Base-by-base conservation (phyloP, 495 filamentous ascomycete species). In the Aspergillus conjunctus region DNA sequence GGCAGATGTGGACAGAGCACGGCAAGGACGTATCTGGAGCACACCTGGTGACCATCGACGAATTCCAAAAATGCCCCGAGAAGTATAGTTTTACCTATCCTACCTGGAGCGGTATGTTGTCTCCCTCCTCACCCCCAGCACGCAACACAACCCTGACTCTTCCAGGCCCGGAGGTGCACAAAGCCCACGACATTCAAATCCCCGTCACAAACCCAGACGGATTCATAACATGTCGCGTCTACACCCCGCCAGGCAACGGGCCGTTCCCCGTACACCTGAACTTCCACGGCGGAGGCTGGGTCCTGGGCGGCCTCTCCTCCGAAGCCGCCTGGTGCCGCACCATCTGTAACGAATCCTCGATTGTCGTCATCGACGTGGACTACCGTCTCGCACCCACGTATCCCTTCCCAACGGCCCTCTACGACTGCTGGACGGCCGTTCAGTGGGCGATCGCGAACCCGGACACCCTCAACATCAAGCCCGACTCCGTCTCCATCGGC, bases 281-380 rank as follows among this genome's bases (percentile, higher is more conserved):
- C 30, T 77, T 77, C 51, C 78, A 81, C 51, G 77, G 77, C 2
- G 78, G 77, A 7, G 79, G 79, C 0, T 82, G 77, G 61, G 79
- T 77, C 0, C 57, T 80, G 15, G 79, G 79, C 2, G 73, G 77
- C 43, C 60, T 82, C 26, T 57, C 58, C 2, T 66, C 72, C 2
- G 79, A 82, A 48, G 68, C 68, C 0, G 60, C 70, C 20, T 63
- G 78, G 15, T 82, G 79, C 58, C 62, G 73, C 17, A 74, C 66
- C 50, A 77, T 81, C 69, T 73, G 77, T 15, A 72, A 75, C 20
- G 75, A 74, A 4, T 72, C 77, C 5, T 67, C 71, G 4, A 64
- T 76, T 32, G 73, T 71, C 9, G 73, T 81, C 9, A 72, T 82
- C 15, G 79, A 82, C 49, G 66, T 75, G 11, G 69, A 66, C 21